Base-by-base conservation (phyloP, 306 rosid species). In the Abrus pulchellus region DNA sequence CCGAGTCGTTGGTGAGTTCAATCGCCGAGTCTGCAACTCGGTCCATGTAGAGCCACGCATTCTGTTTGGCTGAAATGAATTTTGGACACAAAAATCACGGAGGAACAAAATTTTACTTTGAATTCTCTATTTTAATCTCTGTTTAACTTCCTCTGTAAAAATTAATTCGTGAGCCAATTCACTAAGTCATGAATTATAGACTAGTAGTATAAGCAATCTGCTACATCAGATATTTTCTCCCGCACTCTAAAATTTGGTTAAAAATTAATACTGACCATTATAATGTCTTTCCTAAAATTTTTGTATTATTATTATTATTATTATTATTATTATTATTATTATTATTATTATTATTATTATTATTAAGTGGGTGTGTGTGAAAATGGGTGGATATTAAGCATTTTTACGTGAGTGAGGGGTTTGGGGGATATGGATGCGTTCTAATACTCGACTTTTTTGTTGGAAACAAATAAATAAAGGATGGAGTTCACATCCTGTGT, bases 1-100 rank as follows among this genome's bases (percentile, higher is more conserved):
- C 90, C 91, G 98, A 68, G 98, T 94, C 57, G 97, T 94, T 68
- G 98, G 98, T 92, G 92, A 92, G 97, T 91, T 54, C 75, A 86
- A 74, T 75, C 87, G 36, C 77, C 38, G 83, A 84, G 70, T 80
- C 75, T 2, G 29, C 7, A 27, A 68, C 72, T 44, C 72, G 3
- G 1, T 27, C 3, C 6, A 0, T 8, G 1, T 67, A 20, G 7
- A 44, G 12, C 52, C n/a, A 43, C 44, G 32, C 20, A 45, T 44
- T 68, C 5, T 44, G 1, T 8, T 27, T 65, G 14, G 6, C 33
- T 52, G 1, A 43, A 65, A 45, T 41, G 3, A 38, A 40, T 36
- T n/a, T 1, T 0, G 38, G 38, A 38, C 2, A 6, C 1, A 5
- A 9, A 12, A 9, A 12, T 62, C 28, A 59, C 2, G 0, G 6